phyloP scores from a whole-genome alignment of 1,284 basidiomycete genomes.

The Psilocybe mexicana region DNA sequence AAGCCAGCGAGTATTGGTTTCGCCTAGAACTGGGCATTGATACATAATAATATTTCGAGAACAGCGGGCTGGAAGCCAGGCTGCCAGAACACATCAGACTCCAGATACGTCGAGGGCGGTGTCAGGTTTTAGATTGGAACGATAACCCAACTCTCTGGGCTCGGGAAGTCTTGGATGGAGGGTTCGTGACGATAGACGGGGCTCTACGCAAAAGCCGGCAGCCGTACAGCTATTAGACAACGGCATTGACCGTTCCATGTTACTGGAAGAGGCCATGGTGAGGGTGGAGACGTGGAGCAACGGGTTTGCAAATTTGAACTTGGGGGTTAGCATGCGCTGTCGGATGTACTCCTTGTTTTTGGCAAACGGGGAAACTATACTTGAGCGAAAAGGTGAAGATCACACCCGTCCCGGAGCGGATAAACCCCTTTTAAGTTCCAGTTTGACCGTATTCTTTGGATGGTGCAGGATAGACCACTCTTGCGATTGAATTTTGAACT shows the following conservation, averaged over 20 bases:
- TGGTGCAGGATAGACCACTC: neutral
- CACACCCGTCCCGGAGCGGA: neutral
- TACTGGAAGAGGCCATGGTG: neutral
- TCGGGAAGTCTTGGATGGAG: neutral
- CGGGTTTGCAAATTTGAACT: too few species aligned
- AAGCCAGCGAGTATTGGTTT: conserved; percentile 1
- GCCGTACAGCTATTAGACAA: neutral
- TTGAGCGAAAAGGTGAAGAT: too few species aligned
- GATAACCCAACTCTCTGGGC: neutral
- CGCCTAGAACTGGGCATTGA: conserved; percentile 3
- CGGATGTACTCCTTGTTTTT: too few species aligned
- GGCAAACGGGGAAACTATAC: too few species aligned
- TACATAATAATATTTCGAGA: conserved; percentile 3
- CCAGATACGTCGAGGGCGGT: neutral
- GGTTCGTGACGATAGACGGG: neutral
- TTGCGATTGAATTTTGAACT: neutral
- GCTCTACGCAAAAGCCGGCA: neutral
- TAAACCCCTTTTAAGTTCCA: neutral
- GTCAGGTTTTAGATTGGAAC: neutral
- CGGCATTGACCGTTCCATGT: neutral
- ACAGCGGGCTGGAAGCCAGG: conserved; percentile 4
- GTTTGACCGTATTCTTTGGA: neutral
- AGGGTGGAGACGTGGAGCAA: neutral
- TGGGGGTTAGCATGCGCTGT: too few species aligned
- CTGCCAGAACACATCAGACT: neutral